These are phyloP conservation scores for Pichia gijzeniarum DNA, from an alignment of 805 yeast genomes.

Conservation along the genomic window DNA sequence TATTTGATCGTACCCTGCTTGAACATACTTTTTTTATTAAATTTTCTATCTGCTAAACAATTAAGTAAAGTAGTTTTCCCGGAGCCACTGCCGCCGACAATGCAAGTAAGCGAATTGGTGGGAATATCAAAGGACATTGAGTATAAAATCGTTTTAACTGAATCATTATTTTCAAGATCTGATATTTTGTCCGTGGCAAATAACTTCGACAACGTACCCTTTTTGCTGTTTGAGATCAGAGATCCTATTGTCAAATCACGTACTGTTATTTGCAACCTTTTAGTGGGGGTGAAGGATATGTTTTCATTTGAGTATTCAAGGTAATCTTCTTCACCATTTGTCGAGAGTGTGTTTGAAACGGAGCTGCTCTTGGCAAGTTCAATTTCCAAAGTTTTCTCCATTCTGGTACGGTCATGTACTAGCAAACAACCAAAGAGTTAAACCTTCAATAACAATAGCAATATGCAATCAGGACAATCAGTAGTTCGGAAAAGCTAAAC, in stretches of 20 bases:
- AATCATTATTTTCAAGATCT: slow-evolving; percentile 19
- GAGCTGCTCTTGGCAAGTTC: no score
- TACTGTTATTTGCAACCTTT: slow-evolving; percentile 22
- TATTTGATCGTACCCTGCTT: slow-evolving; percentile 38
- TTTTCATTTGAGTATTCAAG: slow-evolving; percentile 5
- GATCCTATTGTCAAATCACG: slow-evolving; percentile 22
- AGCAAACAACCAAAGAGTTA: no score
- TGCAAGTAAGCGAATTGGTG: slow-evolving; percentile 62
- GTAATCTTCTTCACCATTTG: not conserved
- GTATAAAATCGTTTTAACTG: slow-evolving; percentile 36
- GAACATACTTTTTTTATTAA: slow-evolving; percentile 27
- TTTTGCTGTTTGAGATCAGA: not conserved
- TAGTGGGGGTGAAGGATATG: slow-evolving; percentile 24
- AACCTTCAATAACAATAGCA: no score
- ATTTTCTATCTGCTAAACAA: slow-evolving; percentile 47
- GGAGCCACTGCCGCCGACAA: slow-evolving; percentile 83
- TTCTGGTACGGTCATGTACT: no score
- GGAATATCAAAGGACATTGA: slow-evolving; percentile 55
- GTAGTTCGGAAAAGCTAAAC: no score
- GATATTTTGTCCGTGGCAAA: not conserved
- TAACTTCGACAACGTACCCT: no score
- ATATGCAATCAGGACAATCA: no score
- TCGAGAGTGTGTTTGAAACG: not conserved
- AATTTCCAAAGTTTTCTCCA: not conserved
- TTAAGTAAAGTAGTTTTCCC: slow-evolving; percentile 81